Percentiles rank a stretch among this genome's conserved stretches.
Conservation (phyloP, 306 rosid genomes). For the Rubus idaeus region DNA sequence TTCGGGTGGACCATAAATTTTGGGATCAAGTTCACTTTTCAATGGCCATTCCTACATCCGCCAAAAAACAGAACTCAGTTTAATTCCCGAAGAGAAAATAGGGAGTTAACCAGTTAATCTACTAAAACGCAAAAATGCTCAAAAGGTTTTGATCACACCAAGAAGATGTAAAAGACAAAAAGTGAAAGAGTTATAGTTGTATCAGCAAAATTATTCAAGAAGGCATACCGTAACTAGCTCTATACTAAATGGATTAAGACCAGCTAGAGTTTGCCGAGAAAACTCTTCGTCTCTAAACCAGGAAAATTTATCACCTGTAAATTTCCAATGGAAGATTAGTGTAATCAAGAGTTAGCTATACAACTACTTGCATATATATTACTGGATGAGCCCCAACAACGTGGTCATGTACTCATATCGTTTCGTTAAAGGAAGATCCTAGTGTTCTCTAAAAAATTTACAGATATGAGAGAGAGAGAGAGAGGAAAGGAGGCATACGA, state of each 20-base stretch:
- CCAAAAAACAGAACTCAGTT: not conserved
- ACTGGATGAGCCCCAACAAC: too few relatives aligned
- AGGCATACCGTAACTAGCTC: constrained; percentile 34
- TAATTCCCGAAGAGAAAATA: not conserved
- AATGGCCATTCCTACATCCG: constrained; percentile 47
- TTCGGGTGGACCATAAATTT: constrained; percentile 38
- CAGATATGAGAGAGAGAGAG: not conserved
- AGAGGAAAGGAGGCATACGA: not conserved
- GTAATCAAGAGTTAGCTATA: not conserved
- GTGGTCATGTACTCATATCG: not conserved
- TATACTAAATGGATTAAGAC: constrained; percentile 39
- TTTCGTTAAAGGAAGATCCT: not conserved
- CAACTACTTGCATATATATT: too few relatives aligned
- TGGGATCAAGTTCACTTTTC: constrained; percentile 40
- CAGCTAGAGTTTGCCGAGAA: constrained; percentile 49
- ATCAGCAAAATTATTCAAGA: not conserved
- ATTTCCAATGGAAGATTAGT: not conserved
- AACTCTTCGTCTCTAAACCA: constrained; percentile 50
- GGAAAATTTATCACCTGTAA: constrained; percentile 41
- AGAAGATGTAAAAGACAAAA: not conserved
- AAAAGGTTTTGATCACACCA: not conserved
- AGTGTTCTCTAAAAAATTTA: not conserved
- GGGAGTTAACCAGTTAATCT: not conserved
- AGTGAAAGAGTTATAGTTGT: not conserved
- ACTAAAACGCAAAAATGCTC: not conserved